Conservation (phyloP, 768 basidiomycete species). For the Hemileccinum impolitum region DNA sequence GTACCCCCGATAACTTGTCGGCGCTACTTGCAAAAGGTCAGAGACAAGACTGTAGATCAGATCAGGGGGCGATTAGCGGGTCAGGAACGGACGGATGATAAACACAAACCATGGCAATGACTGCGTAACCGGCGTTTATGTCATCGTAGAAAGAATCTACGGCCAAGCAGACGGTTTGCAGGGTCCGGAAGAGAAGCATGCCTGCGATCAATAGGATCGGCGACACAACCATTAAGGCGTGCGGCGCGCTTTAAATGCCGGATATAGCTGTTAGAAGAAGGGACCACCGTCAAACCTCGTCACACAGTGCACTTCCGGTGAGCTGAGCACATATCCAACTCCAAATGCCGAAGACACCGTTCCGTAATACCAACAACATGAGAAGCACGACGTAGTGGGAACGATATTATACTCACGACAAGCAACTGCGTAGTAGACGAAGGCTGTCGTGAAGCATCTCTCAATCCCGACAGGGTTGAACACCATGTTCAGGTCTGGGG, state of each 20-base stretch:
- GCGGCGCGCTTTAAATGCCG: conserved; percentile 28
- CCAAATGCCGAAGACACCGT: conserved; percentile 51
- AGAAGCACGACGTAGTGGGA: not conserved
- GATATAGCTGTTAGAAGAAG: conserved; percentile 46
- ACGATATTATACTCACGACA: conserved; percentile 27
- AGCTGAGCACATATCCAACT: conserved; percentile 52
- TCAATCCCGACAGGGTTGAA: too few species aligned
- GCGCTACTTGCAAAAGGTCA: conserved; percentile 31
- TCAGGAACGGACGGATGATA: not conserved
- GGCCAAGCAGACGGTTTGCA: conserved; percentile 34
- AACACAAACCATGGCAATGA: conserved; percentile 43
- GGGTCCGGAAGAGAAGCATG: conserved; percentile 37
- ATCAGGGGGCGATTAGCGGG: not conserved
- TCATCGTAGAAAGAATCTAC: conserved; percentile 25
- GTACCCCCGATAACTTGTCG: not conserved
- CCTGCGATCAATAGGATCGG: conserved; percentile 33
- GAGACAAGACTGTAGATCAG: conserved; percentile 32
- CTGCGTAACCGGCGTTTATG: conserved; percentile 35
- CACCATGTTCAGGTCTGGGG: too few species aligned
- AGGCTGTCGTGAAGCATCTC: too few species aligned
- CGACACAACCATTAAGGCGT: conserved; percentile 28
- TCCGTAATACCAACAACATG: conserved; percentile 27
- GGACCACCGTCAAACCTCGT: conserved; percentile 46
- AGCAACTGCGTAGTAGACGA: conserved; percentile 41
- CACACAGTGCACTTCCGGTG: conserved; percentile 44